Evolutionary conservation across 495 filamentous ascomycete genomes (phyloP), one percentile per base, ranked within the genome.

Genomic region (Annulohypoxylon maeteangense): DNA sequence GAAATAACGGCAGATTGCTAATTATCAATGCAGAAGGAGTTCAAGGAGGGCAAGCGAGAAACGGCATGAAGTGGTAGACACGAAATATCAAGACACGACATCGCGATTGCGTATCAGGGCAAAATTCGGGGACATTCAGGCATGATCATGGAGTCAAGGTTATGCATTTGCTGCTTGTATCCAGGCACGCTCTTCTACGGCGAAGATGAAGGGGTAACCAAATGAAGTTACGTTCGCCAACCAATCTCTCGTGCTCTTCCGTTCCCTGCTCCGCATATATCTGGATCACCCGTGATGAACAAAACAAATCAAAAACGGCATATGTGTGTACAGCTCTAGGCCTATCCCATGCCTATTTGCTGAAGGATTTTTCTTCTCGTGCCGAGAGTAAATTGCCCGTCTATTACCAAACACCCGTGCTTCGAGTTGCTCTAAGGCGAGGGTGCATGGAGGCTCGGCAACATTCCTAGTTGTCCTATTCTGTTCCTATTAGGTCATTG

Each of bases 311-410:
- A 38, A 70, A 61, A 79, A 86, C 79, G 95, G 95, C 95, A 99
- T 97, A 91, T 92, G 94, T 99, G 95, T 99, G 95, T 99, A 99
- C 95, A 98, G 93, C 93, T 87, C 85, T 87, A 87, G 87, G 87
- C 85, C 82, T 81, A 64, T 58, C 59, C 87, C 81, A 91, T 94
- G 92, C 88, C 87, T 88, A 85, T 81, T 77, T 89, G 91, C 92
- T 98, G 95, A 98, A 98, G 95, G 95, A 95, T 73, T 16, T 91
- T 82, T 90, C 85, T 85, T 84, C 85, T 90, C 93, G 92, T 99
- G 95, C 95, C 95, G 85, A 98, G 90, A 99, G 78, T 78, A 82
- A 84, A 79, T 68, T 80, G 90, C 89, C 87, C 83, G 87, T 89
- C 88, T 78, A 91, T 94, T 97, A 97, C 92, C 94, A 95, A 97